Percentiles rank a stretch among this genome's conserved stretches.
phyloP scores from a whole-genome alignment of 1,284 basidiomycete genomes.

The Apiotrichum akiyoshidainum region DNA sequence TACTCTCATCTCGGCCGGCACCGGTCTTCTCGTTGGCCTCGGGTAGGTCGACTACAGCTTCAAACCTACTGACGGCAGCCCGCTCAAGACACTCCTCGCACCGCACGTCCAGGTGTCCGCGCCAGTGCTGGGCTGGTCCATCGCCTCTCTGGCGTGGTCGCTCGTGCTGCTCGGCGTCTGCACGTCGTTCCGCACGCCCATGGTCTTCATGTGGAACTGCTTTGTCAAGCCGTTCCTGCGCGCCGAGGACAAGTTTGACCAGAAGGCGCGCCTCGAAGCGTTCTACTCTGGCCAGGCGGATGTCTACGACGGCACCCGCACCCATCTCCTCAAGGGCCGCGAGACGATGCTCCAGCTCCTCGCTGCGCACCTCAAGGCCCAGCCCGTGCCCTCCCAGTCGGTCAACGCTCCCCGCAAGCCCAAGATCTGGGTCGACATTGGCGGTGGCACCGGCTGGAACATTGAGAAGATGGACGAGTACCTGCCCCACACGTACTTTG shows the following conservation, averaged over 20 bases:
- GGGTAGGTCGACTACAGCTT: constrained; percentile 1
- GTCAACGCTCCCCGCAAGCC: constrained; percentile 28
- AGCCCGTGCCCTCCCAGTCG: constrained; percentile 30
- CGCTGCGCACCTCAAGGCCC: constrained; percentile 63
- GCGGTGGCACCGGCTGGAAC: constrained; percentile 78
- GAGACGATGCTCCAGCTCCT: constrained; percentile 68
- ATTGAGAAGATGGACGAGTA: constrained; percentile 74
- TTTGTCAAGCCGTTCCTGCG: constrained; percentile 53
- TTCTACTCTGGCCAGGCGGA: constrained; percentile 70
- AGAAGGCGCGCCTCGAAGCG: constrained; percentile 50
- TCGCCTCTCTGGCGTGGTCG: constrained; percentile 23
- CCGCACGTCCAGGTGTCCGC: constrained; percentile 21
- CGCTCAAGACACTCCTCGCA: constrained; percentile 29
- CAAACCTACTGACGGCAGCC: constrained; percentile 15
- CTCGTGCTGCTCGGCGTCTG: constrained; percentile 25
- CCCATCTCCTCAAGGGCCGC: constrained; percentile 62
- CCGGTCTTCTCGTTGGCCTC: constrained; percentile 9
- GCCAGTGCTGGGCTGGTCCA: constrained; percentile 26
- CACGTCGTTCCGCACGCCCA: constrained; percentile 27
- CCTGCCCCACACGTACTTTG: constrained; percentile 63
- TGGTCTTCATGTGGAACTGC: constrained; percentile 51
- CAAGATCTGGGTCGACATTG: constrained; percentile 73
- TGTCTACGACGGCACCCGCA: constrained; percentile 66
- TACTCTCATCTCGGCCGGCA: constrained; percentile 10
- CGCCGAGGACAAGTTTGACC: constrained; percentile 30